Evolutionary conservation across 331 rosid species (phyloP).

Genomic region (Quercus lobata): DNA sequence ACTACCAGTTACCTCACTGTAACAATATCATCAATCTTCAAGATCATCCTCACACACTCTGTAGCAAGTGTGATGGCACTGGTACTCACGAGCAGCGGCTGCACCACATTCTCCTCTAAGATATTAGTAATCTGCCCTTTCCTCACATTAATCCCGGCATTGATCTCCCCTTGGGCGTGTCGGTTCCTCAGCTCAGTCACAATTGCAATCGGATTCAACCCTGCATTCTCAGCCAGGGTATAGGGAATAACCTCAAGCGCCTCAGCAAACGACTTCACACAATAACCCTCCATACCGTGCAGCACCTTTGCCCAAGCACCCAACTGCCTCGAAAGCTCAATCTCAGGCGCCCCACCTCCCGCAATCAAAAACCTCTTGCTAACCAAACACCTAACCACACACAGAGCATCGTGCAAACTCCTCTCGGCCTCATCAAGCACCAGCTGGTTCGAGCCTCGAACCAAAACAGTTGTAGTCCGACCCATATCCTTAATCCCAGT

Average conservation of each 20-base stretch:
- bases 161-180: slow-evolving; percentile 91
- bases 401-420: slow-evolving; percentile 93
- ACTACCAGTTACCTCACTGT: slow-evolving; percentile 67
- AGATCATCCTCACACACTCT: slow-evolving; percentile 96
- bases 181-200: slow-evolving; percentile 99
- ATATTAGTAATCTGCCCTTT: slow-evolving; percentile 98
- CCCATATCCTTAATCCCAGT: slow-evolving; percentile 96
- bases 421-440: slow-evolving; percentile 95
- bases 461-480: slow-evolving; percentile 79
- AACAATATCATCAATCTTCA: slow-evolving; percentile 98
- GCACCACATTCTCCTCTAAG: slow-evolving; percentile 99
- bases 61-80: slow-evolving; percentile 92
- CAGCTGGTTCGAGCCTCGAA: slow-evolving; percentile 83
- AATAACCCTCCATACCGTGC: slow-evolving; percentile 98
- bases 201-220: slow-evolving; percentile 82
- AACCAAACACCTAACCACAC: slow-evolving; percentile 96
- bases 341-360: slow-evolving; percentile 97
- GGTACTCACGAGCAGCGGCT: slow-evolving; percentile 95
- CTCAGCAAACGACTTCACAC: slow-evolving; percentile 85
- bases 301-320: slow-evolving; percentile 99
- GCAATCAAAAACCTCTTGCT: slow-evolving; percentile 90
- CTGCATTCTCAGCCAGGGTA: slow-evolving; percentile 95
- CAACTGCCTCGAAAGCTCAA: slow-evolving; percentile 92
- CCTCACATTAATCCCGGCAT: slow-evolving; percentile 97
- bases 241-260: slow-evolving; percentile 98